phyloP scores from a whole-genome alignment of 2,329 filamentous ascomycete genomes.

The Colletotrichum paranaense region DNA sequence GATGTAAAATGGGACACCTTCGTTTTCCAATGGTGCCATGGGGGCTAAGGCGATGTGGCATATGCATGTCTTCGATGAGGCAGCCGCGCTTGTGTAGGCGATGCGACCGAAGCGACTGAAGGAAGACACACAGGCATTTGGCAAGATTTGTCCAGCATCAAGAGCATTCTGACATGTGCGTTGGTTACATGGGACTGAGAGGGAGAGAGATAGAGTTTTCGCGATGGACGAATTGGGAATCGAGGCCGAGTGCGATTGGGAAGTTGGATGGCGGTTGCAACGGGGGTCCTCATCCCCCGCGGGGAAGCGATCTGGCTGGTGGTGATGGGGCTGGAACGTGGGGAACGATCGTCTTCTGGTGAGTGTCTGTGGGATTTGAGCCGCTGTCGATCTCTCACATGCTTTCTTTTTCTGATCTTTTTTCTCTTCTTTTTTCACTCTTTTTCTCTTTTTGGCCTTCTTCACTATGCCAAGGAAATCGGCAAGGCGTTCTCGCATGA shows the following conservation, averaged over 20 bases:
- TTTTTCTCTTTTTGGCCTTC: too few species aligned
- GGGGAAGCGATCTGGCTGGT: not conserved
- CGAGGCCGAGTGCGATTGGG: not conserved
- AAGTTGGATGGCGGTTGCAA: not conserved
- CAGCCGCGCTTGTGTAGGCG: conserved; percentile 12
- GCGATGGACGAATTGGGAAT: not conserved
- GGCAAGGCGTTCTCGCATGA: not conserved
- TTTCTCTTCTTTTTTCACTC: not conserved
- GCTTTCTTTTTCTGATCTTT: conserved; percentile 10
- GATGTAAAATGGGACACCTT: not conserved
- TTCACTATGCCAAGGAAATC: not conserved
- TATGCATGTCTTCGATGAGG: conserved; percentile 16
- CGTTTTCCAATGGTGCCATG: not conserved
- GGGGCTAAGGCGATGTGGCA: conserved; percentile 7
- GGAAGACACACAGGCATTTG: not conserved
- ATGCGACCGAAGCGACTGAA: not conserved
- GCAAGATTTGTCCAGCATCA: not conserved
- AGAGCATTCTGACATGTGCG: conserved; percentile 1
- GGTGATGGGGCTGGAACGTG: conserved; percentile 23
- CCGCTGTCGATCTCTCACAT: conserved; percentile 31
- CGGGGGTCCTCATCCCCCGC: not conserved
- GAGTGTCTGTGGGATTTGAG: conserved; percentile 10
- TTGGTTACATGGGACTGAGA: not conserved
- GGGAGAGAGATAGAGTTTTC: not conserved
- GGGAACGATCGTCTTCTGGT: conserved; percentile 1